These are phyloP conservation scores for Dendrocalamus latiflorus DNA, from an alignment of 202 grass and related monocot species.

Conservation along the genomic window DNA sequence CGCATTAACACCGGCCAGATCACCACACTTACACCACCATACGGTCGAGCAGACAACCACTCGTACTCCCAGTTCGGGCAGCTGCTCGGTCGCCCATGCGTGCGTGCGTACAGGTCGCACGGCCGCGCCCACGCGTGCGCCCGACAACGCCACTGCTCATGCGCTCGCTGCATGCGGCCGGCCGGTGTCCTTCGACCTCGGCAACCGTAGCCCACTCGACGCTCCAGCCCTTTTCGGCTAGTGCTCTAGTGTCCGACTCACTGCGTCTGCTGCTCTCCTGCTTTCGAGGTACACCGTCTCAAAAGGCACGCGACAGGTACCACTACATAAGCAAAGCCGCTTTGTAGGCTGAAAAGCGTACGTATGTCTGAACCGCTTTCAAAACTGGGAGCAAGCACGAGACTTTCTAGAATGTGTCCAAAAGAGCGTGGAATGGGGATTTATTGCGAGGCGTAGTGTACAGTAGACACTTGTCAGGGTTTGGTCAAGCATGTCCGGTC, in stretches of 20 bases:
- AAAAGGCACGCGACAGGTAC: conserved; percentile 4
- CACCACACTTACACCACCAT: too few species aligned
- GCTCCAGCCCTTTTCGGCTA: background rate
- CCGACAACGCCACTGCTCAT: background rate
- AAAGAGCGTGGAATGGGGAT: background rate
- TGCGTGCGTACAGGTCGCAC: too few species aligned
- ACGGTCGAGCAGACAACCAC: background rate
- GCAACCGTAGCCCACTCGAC: too few species aligned
- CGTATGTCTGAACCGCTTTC: background rate
- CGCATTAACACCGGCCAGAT: background rate
- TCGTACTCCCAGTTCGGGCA: background rate
- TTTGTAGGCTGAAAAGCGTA: background rate
- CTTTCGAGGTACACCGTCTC: background rate
- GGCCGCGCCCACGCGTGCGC: background rate
- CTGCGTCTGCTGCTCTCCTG: background rate
- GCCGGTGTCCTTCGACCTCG: background rate
- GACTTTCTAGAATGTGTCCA: background rate
- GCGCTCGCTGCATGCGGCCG: background rate
- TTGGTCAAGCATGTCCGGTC: conserved; percentile 3
- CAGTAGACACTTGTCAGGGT: background rate
- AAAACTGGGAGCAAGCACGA: background rate
- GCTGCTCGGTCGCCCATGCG: background rate
- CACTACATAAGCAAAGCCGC: background rate
- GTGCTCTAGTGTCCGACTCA: background rate
- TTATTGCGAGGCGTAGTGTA: background rate